These are phyloP conservation scores for Hanseniaspora pseudoguilliermondii DNA, from an alignment of 805 yeast genomes.

Conservation along the genomic window DNA sequence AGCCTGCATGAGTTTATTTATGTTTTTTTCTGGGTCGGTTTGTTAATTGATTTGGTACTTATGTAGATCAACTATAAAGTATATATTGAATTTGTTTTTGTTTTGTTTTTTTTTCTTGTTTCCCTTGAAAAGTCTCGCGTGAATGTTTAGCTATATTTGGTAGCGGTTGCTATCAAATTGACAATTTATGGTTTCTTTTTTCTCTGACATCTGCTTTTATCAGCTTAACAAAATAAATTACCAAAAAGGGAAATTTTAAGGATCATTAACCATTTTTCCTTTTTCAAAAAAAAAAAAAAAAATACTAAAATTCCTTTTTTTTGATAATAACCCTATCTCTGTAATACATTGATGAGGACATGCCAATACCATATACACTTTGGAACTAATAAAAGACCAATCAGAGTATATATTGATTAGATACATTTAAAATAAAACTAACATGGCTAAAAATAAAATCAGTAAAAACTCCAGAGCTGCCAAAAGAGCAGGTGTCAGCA, in stretches of 20 bases:
- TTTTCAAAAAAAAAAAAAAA: background rate
- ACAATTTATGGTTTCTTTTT: background rate
- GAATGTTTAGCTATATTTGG: background rate
- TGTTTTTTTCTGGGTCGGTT: background rate
- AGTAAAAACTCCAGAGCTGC: slow-evolving; percentile 70
- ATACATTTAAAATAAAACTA: background rate
- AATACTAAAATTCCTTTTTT: background rate
- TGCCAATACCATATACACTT: too few relatives aligned
- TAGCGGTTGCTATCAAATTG: background rate
- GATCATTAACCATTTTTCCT: too few relatives aligned
- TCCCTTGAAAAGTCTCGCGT: background rate
- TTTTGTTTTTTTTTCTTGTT: background rate
- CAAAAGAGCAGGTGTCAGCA: slow-evolving; percentile 37
- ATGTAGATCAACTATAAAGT: too few relatives aligned
- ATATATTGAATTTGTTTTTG: too few relatives aligned
- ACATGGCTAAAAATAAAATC: slow-evolving; percentile 27
- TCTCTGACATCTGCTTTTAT: background rate
- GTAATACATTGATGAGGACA: too few relatives aligned
- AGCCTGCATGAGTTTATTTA: background rate
- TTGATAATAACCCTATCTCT: background rate
- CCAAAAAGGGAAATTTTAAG: background rate
- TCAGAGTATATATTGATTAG: too few relatives aligned
- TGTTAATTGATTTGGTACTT: too few relatives aligned
- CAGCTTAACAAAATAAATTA: background rate
- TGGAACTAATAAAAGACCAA: too few relatives aligned